Conservation (phyloP, 805 yeast genomes). For the Barnettozyma populi region DNA sequence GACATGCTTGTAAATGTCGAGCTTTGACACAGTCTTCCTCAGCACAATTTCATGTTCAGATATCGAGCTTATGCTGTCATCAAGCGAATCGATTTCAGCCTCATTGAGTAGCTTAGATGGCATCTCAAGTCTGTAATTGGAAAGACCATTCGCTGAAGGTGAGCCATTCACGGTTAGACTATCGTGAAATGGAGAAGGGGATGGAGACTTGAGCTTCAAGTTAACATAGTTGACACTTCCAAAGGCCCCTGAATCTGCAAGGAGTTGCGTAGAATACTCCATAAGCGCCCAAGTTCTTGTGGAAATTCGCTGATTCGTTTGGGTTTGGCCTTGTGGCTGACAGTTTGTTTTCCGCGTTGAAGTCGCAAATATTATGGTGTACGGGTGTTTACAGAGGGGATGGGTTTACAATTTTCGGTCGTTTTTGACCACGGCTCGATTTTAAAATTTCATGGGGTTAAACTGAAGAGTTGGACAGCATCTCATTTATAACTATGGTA, state of each 20-base stretch:
- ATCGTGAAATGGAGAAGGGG: constrained; percentile 16
- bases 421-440: background rate
- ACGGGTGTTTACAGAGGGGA: background rate
- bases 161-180: background rate
- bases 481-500: background rate
- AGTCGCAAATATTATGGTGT: background rate
- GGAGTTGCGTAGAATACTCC: constrained; percentile 18
- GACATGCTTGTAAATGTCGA: constrained; percentile 46
- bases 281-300: constrained; percentile 2
- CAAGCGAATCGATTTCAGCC: background rate
- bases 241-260: constrained; percentile 19
- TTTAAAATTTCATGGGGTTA: no score
- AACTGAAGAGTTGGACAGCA: no score
- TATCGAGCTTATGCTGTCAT: background rate
- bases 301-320: background rate
- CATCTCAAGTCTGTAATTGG: background rate
- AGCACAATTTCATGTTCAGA: background rate
- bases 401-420: no score
- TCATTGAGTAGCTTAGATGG: background rate
- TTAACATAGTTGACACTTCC: constrained; percentile 12
- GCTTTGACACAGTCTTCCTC: constrained; percentile 7
- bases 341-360: background rate
- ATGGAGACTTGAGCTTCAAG: constrained; percentile 22
- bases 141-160: background rate
- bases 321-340: background rate